Base-by-base conservation (phyloP, 2,329 filamentous ascomycete genomes). In the Trematosphaeria pertusa region DNA sequence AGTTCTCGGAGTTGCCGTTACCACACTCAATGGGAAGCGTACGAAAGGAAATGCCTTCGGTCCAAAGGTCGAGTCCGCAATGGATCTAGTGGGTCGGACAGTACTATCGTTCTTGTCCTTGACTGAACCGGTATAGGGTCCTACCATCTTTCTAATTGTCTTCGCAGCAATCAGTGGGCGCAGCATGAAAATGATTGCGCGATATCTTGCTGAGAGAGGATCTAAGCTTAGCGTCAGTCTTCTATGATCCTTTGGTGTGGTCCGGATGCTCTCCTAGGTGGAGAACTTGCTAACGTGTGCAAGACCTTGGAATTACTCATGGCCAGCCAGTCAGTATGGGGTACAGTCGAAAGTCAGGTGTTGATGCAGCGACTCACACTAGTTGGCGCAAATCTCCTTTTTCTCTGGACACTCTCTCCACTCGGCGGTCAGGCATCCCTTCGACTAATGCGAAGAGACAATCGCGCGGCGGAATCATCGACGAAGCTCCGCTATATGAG, bases 251-350 rank as follows among this genome's bases (percentile, higher is more conserved):
- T n/a, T n/a, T n/a, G n/a, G n/a, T n/a, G n/a, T n/a, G n/a, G n/a
- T n/a, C n/a, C n/a, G n/a, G n/a, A n/a, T n/a, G n/a, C n/a, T 5
- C 21, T 35, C 20, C 19, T 46, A 20, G 38, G 15, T 32, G n/a
- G n/a, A 34, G 10, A 6, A 22, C 14, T 32, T 19, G 14, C 46
- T 56, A 37, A 58, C 18, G 2, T 18, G 8, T 5, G 6, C 6
- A 14, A 70, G 68, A 70, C 58, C 3, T 43, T 73, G 0, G 70
- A 73, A 32, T 38, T 70, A 0, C 55, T 72, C 0, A 66, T 71
- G 59, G 69, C 66, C 0, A 71, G 70, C 14, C 70, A 71, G 17
- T 70, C 69, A 0, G 66, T 73, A 0, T 73, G 68, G 66, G 67
- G 67, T 0, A 68, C 69, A 0, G 14, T 72, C 7, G 67, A 72